These are phyloP conservation scores for Datura wrightii DNA, from an alignment of 257 asterid species.

Conservation along the genomic window DNA sequence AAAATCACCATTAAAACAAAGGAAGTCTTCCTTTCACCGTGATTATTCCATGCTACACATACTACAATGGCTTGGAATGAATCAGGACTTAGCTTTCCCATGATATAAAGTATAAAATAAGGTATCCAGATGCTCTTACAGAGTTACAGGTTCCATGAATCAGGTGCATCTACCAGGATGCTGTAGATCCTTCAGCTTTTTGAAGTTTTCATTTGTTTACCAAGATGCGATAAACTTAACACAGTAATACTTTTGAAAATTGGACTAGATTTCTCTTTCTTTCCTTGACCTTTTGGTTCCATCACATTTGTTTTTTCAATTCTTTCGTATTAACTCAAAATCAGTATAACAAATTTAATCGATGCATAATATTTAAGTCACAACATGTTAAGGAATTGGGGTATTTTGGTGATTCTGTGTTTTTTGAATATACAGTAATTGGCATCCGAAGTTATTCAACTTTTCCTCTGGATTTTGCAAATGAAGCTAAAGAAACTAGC, in stretches of 20 bases:
- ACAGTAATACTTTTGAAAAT: neutral
- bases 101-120: neutral
- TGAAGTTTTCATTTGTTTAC: neutral
- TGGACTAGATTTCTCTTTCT: slow-evolving; percentile 6
- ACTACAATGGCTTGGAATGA: neutral
- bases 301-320: neutral
- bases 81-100: neutral
- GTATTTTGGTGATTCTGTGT: neutral
- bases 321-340: neutral
- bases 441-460: neutral
- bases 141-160: neutral
- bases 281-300: neutral
- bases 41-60: neutral
- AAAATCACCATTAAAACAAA: neutral
- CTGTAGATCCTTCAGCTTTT: neutral
- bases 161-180: neutral
- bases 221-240: neutral
- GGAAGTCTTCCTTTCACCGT: neutral
- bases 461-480: neutral
- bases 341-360: neutral
- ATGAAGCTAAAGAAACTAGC: slow-evolving; percentile 7
- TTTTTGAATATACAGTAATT: neutral
- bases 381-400: neutral
- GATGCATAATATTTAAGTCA: neutral
- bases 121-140: neutral